Base-by-base conservation (phyloP, 2,329 filamentous ascomycete genomes). In the Colletotrichum australisinense region DNA sequence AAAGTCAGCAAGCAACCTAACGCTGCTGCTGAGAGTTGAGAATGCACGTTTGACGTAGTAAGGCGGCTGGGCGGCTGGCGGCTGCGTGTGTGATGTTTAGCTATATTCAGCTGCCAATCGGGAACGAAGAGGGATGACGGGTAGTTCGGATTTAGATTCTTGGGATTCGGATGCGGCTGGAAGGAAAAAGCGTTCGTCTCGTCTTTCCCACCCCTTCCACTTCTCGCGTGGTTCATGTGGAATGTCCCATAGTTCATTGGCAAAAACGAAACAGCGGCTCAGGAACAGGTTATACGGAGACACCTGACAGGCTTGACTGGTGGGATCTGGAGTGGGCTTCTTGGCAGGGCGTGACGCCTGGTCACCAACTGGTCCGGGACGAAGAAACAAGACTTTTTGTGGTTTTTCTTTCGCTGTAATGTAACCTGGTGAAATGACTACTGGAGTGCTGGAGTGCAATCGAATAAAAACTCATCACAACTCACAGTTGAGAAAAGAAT, bases 1-100 rank as follows among this genome's bases (percentile, higher is more conserved):
- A 52, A 19, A 12, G 32, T 53, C 63, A 22, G 35, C 22, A 28
- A 16, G 32, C 35, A 32, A 26, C 58, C 32, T 2, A 19, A 30
- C 28, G 28, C 38, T 42, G 28, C 38, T 42, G 38, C 59, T 32
- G 22, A 22, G 38, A 12, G 4, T 35, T 35, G 32, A 35, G 32
- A 35, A n/a, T 28, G 59, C 26, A n/a, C 5, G 30, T 52, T 14
- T 35, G 22, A 22, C 28, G 32, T 6, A 52, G 28, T 28, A 22
- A n/a, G 69, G 65, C 59, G 59, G 70, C 42, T 69, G 69, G 69
- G 65, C 59, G 59, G 70, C 42, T 72, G 69, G 66, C 66, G 57
- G 65, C 57, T 63, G 26, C 66, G 58, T 38, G 32, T 38, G 66
- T 64, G 59, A 49, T 35, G 46, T 55, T 63, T 26, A 14, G 42